These are phyloP conservation scores for Umbelopsis ramanniana DNA, from an alignment of 192 early-diverging fungal species.

Conservation along the genomic window DNA sequence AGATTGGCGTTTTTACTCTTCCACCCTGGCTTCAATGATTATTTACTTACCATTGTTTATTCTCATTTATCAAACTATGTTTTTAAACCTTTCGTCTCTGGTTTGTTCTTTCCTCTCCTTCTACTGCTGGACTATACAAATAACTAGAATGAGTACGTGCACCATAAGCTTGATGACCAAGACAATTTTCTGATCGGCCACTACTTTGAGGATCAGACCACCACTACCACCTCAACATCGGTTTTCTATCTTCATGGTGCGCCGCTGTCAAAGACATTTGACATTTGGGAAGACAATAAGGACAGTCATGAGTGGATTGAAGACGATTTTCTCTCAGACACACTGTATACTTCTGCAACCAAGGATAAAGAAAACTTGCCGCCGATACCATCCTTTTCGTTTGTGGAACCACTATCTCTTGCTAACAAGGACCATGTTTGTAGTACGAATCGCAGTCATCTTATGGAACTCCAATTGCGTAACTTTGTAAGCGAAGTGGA, in stretches of 20 bases:
- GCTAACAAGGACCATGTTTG: constrained; percentile 15
- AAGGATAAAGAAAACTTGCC: constrained; percentile 14
- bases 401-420: background rate
- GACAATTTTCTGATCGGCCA: background rate
- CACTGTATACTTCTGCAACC: background rate
- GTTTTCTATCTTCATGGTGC: constrained; percentile 8
- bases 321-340: background rate
- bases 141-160: background rate
- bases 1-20: no score
- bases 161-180: background rate
- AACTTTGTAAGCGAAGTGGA: constrained; percentile 18
- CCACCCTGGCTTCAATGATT: no score
- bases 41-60: no score
- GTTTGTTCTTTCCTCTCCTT: no score
- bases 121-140: no score
- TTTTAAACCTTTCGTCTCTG: no score
- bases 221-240: background rate
- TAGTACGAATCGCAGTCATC: constrained; percentile 22
- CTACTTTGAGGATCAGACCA: background rate
- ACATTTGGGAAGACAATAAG: constrained; percentile 21
- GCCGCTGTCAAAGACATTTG: constrained; percentile 18
- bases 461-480: constrained; percentile 21
- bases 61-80: no score
- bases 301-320: background rate
- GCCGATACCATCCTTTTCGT: background rate